These are phyloP conservation scores for Arthroderma sp. DNA, from an alignment of 2,329 filamentous ascomycete species.

Conservation along the genomic window DNA sequence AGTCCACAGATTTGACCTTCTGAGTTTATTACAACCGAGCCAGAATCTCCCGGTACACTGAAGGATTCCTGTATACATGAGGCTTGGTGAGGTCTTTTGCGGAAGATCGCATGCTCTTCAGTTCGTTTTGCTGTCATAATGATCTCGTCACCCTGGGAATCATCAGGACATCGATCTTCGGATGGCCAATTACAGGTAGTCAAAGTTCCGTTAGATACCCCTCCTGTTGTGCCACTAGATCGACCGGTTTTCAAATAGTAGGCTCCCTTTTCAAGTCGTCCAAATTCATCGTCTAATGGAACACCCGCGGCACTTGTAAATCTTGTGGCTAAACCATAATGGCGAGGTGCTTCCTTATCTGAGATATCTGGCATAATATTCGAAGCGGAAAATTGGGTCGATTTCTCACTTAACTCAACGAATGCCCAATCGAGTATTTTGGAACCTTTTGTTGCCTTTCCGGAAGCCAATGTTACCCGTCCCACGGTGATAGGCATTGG, in stretches of 20 bases:
- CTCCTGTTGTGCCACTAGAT: background rate
- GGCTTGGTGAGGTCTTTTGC: too few species aligned
- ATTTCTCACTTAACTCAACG: background rate
- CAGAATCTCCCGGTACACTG: too few species aligned
- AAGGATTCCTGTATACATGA: too few species aligned
- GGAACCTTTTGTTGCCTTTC: background rate
- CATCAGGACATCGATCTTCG: too few species aligned
- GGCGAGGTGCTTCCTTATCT: background rate
- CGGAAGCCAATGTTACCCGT: background rate
- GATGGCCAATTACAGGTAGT: background rate
- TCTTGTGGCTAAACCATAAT: background rate
- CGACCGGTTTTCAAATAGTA: background rate
- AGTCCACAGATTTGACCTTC: too few species aligned
- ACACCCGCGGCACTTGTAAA: background rate
- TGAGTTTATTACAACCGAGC: too few species aligned
- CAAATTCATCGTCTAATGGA: background rate
- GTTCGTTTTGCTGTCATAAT: too few species aligned
- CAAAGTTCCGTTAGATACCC: background rate
- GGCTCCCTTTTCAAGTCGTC: background rate
- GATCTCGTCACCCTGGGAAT: too few species aligned
- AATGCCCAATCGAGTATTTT: background rate
- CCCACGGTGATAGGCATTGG: background rate
- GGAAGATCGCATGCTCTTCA: too few species aligned
- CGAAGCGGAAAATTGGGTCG: background rate
- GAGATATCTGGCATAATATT: background rate